Conservation (phyloP, 2,329 filamentous ascomycete genomes). For the Diatrype stigma region DNA sequence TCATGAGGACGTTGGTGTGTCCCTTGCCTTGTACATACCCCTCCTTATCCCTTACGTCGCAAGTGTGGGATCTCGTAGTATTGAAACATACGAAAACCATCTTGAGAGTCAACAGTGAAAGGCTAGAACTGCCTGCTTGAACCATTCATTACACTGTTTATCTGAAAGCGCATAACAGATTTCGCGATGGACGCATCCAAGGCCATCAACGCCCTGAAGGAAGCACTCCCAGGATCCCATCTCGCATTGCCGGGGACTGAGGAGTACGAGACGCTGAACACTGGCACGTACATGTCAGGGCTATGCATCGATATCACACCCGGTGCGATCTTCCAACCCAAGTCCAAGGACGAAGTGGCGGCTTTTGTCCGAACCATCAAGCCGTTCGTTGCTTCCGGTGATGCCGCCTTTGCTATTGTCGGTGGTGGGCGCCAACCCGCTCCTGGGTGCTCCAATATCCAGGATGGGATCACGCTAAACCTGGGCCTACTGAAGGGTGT, state of each 20-base stretch:
- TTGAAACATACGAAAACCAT: too few species aligned
- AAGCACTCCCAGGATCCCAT: neutral
- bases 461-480: constrained; percentile 11
- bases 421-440: constrained; percentile 4
- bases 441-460: constrained; percentile 8
- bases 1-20: too few species aligned
- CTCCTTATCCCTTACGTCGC: too few species aligned
- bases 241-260: neutral
- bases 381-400: neutral
- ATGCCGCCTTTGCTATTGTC: constrained; percentile 1
- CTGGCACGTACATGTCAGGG: neutral
- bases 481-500: constrained; percentile 6
- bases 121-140: too few species aligned
- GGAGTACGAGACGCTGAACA: constrained; percentile 1
- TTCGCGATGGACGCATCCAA: neutral
- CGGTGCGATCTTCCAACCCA: constrained; percentile 2
- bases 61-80: too few species aligned
- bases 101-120: too few species aligned
- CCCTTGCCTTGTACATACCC: too few species aligned
- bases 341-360: constrained; percentile 1
- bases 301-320: neutral
- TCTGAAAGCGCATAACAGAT: too few species aligned
- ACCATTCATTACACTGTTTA: too few species aligned
- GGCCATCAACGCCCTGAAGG: neutral
- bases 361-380: constrained; percentile 1